Evolutionary conservation across 306 rosid genomes (phyloP).

Genomic region (Elaeagnus macrophylla): DNA sequence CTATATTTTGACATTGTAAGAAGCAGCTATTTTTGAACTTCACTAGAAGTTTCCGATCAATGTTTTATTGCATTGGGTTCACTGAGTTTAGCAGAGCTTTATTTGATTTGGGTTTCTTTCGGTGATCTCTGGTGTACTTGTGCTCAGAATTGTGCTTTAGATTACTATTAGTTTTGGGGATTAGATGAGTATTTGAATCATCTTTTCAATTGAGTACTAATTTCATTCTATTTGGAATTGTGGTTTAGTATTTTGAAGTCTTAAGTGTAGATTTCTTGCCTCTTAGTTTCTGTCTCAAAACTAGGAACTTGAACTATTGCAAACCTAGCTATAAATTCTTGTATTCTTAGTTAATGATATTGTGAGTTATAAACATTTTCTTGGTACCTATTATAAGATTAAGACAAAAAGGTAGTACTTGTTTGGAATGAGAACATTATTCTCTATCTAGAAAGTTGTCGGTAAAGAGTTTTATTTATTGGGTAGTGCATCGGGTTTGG

Average conservation of each 20-base stretch:
- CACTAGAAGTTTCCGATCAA: conserved; percentile 24
- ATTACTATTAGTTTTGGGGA: background rate
- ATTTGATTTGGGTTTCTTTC: background rate
- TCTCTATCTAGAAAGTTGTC: background rate
- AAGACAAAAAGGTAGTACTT: background rate
- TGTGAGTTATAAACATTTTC: background rate
- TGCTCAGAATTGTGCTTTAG: background rate
- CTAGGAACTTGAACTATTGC: no score
- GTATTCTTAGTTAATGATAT: conserved; percentile 6
- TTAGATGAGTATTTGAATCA: background rate
- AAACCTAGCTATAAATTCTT: background rate
- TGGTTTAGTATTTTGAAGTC: no score
- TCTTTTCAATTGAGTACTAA: background rate
- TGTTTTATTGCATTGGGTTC: background rate
- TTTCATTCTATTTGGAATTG: background rate
- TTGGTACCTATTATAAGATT: background rate
- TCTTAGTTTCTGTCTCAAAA: no score
- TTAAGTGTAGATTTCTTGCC: no score
- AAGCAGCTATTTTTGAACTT: conserved; percentile 11
- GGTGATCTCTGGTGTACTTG: conserved; percentile 1
- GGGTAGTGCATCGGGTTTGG: no score
- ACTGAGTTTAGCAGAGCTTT: background rate
- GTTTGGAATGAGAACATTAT: background rate
- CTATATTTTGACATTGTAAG: conserved; percentile 10
- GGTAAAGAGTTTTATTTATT: no score